Conservation (phyloP, 2,329 filamentous ascomycete genomes). For the Aureobasidium pullulans region DNA sequence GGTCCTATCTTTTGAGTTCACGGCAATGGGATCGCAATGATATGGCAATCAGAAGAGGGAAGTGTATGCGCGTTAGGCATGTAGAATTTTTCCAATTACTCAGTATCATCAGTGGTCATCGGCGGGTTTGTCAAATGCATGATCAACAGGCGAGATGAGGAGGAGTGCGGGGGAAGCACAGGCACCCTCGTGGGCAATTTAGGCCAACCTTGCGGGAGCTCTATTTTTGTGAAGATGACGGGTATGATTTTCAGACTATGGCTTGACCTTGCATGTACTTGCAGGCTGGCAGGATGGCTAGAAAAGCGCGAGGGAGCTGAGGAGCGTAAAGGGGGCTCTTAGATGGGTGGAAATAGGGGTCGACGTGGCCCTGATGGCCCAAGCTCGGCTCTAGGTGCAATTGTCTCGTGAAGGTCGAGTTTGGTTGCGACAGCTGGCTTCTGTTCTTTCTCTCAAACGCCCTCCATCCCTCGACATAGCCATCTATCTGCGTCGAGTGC, state of each 20-base stretch:
- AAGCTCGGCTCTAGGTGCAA: background rate
- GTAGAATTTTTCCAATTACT: background rate
- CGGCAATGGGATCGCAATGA: background rate
- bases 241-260: background rate
- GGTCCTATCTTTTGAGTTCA: background rate
- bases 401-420: background rate
- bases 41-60: background rate
- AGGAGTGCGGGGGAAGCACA: background rate
- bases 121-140: constrained; percentile 10
- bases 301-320: background rate
- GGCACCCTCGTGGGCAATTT: constrained; percentile 9
- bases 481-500: background rate
- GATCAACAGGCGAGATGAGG: background rate
- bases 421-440: constrained; percentile 3
- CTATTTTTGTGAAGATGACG: background rate
- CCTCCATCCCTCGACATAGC: background rate
- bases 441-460: background rate
- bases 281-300: background rate
- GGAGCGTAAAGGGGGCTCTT: background rate
- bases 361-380: background rate
- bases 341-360: background rate
- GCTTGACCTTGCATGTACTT: background rate
- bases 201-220: background rate
- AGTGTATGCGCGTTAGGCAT: background rate
- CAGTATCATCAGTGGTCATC: background rate